These are phyloP conservation scores for Phytopythium oedochilum DNA, from an alignment of 352 stramenopile species.

Conservation along the genomic window DNA sequence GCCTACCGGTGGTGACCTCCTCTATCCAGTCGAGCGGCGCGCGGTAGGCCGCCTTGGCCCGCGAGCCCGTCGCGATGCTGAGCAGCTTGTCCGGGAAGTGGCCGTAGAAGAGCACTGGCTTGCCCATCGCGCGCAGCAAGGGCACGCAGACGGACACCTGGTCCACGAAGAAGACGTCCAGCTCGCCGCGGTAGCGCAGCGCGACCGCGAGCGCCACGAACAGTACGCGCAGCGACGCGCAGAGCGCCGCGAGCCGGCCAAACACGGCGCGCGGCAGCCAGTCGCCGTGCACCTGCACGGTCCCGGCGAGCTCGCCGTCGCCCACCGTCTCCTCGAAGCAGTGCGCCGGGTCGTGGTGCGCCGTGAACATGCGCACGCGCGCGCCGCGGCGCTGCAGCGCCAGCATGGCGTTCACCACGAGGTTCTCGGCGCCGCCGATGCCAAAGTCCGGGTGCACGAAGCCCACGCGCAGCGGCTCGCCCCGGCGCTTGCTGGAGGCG, in stretches of 20 bases:
- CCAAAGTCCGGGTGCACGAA: conserved; percentile 98
- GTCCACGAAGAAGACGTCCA: conserved; percentile 80
- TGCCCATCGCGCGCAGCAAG: conserved; percentile 62
- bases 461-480: conserved; percentile 59
- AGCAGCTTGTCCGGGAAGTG: conserved; percentile 99
- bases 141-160: conserved; percentile 80
- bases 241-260: conserved; percentile 90
- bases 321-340: conserved; percentile 94
- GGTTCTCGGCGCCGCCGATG: conserved; percentile 95
- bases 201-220: conserved; percentile 85
- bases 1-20: conserved; percentile 91
- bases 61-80: conserved; percentile 45
- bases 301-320: conserved; percentile 64
- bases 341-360: conserved; percentile 92
- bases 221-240: conserved; percentile 91
- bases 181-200: conserved; percentile 29
- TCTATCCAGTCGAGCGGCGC: conserved; percentile 91
- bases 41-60: conserved; percentile 89
- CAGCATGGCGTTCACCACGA: conserved; percentile 90
- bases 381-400: conserved; percentile 80
- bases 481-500: neutral
- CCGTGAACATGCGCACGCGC: conserved; percentile 93
- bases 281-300: conserved; percentile 89
- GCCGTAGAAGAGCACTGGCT: conserved; percentile 97
- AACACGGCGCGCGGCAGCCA: conserved; percentile 92